phyloP scores from a whole-genome alignment of 2,329 filamentous ascomycete species.

The Chaetothyriales sp. region DNA sequence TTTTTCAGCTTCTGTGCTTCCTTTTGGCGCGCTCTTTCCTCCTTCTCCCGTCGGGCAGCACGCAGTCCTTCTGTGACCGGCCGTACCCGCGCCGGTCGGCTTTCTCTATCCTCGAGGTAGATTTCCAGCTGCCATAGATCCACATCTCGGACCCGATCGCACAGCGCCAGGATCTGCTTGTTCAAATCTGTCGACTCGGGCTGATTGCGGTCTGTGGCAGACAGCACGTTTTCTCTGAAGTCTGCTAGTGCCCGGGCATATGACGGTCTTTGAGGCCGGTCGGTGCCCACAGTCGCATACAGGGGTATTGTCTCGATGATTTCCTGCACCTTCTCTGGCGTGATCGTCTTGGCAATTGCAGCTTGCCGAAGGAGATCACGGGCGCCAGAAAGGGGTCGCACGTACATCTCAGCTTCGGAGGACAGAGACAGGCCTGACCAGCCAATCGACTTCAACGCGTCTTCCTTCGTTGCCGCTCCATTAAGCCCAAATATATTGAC shows the following conservation, averaged over 20 bases:
- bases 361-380: conserved; percentile 43
- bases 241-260: conserved; percentile 14
- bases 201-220: conserved; percentile 34
- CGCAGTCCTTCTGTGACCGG: conserved; percentile 46
- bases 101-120: conserved; percentile 69
- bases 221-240: conserved; percentile 20
- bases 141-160: conserved; percentile 64
- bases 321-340: conserved; percentile 24
- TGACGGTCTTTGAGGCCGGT: conserved; percentile 12
- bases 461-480: conserved; percentile 20
- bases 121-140: conserved; percentile 70
- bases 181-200: conserved; percentile 36
- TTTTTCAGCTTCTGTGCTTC: conserved; percentile 43
- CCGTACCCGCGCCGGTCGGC: conserved; percentile 56
- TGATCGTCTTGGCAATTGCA: conserved; percentile 35
- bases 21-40: conserved; percentile 32
- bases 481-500: conserved; percentile 69
- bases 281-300: conserved; percentile 14
- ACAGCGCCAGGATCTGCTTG: conserved; percentile 60
- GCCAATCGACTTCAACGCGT: conserved; percentile 35
- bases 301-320: conserved; percentile 21
- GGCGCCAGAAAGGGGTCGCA: conserved; percentile 43
- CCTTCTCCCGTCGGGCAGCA: conserved; percentile 40
- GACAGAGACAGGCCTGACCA: conserved; percentile 53
- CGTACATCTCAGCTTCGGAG: conserved; percentile 40